Evolutionary conservation across 2,329 filamentous ascomycete genomes (phyloP).

Genomic region (Pyricularia sp.): DNA sequence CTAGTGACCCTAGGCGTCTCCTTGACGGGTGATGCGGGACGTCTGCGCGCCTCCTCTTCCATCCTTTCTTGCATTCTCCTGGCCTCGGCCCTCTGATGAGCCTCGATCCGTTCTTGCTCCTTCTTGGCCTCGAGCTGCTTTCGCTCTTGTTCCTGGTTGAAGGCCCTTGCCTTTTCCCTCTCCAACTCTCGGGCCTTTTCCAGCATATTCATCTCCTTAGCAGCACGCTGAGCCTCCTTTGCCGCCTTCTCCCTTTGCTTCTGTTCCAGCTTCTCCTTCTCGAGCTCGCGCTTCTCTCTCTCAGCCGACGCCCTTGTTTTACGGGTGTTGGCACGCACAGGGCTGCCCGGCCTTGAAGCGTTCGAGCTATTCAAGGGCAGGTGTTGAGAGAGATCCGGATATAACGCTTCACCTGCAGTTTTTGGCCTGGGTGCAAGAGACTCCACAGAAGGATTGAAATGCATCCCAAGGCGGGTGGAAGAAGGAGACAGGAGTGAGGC

Average conservation of each 20-base stretch:
- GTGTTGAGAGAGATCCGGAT: slow-evolving; percentile 32
- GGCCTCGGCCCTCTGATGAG: slow-evolving; percentile 9
- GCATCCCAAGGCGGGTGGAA: slow-evolving; percentile 28
- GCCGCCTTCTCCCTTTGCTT: slow-evolving; percentile 47
- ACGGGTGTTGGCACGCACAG: slow-evolving; percentile 27
- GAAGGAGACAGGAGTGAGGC: slow-evolving; percentile 43
- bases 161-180: slow-evolving; percentile 50
- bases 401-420: slow-evolving; percentile 21
- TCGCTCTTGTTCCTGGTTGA: slow-evolving; percentile 44
- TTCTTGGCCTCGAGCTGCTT: slow-evolving; percentile 39
- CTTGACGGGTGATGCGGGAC: slow-evolving; percentile 20
- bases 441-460: slow-evolving; percentile 34
- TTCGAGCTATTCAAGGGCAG: slow-evolving; percentile 6
- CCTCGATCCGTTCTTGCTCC: slow-evolving; percentile 28
- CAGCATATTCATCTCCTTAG: slow-evolving; percentile 47
- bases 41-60: slow-evolving; percentile 10
- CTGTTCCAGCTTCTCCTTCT: slow-evolving; percentile 20
- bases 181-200: slow-evolving; percentile 61
- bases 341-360: slow-evolving; percentile 25
- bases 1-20: slow-evolving; percentile 30
- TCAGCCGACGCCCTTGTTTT: slow-evolving; percentile 47
- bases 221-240: slow-evolving; percentile 48
- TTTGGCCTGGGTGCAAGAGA: slow-evolving; percentile 22
- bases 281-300: slow-evolving; percentile 38
- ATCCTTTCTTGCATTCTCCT: slow-evolving; percentile 6